phyloP scores from a whole-genome alignment of 2,329 filamentous ascomycete species.

The Botryosphaeria dothidea region DNA sequence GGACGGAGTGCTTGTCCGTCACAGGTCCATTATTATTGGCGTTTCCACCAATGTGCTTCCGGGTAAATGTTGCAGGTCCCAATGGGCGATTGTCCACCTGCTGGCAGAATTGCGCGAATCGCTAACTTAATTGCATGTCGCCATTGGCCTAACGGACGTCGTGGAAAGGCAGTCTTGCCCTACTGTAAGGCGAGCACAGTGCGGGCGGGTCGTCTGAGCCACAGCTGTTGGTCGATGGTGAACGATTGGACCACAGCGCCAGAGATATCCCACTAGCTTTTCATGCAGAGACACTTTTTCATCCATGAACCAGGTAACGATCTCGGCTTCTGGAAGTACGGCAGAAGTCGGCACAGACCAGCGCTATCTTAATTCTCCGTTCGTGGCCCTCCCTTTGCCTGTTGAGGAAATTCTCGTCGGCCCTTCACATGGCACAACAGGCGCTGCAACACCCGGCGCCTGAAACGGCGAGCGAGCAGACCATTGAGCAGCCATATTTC shows the following conservation, averaged over 20 bases:
- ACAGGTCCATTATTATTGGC: background rate
- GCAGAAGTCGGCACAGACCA: slow-evolving; percentile 14
- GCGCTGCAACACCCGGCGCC: slow-evolving; percentile 5
- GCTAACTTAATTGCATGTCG: too few relatives aligned
- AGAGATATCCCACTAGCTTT: background rate
- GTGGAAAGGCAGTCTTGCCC: slow-evolving; percentile 3
- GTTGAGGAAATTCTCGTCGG: background rate
- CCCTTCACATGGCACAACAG: slow-evolving; percentile 6
- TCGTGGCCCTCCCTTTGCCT: background rate
- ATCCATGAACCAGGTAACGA: slow-evolving; percentile 4
- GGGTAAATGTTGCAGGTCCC: background rate
- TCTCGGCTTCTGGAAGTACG: slow-evolving; percentile 13
- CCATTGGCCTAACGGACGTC: background rate
- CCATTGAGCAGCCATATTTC: background rate
- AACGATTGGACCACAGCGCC: slow-evolving; percentile 10
- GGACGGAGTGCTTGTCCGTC: background rate
- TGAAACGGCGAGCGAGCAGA: slow-evolving; percentile 1
- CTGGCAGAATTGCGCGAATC: background rate
- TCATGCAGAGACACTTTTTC: slow-evolving; percentile 1
- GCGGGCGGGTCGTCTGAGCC: background rate
- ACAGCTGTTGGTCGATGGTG: background rate
- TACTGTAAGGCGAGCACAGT: slow-evolving; percentile 6
- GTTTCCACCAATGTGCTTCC: background rate
- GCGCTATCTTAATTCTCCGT: background rate
- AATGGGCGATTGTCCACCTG: background rate